Base-by-base conservation (phyloP, 2,329 filamentous ascomycete species). In the Penicillium sp. region DNA sequence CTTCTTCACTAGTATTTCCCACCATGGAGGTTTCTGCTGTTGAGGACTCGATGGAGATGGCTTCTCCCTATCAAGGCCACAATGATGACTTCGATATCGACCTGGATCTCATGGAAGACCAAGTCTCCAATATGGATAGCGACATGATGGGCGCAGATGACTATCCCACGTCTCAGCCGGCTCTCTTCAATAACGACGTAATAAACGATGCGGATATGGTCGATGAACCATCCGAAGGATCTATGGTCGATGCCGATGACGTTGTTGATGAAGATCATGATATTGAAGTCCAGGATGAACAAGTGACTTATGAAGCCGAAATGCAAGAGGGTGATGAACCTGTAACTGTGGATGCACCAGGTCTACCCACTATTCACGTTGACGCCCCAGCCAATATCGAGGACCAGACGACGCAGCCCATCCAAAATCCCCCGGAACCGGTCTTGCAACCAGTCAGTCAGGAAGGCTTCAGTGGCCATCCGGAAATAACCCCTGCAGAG, bases 51-150 rank as follows among this genome's bases (percentile, higher is more conserved):
- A 71, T 72, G 67, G 69, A 72, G 50, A 67, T 72, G 67, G 63
- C 64, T 9, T 68, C 66, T 32, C 67, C 67, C 26, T 68, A 68
- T 34, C 60, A 69, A 24, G 66, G 65, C 3, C 65, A 68, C 44
- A 70, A 71, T 40, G 77, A 79, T 56, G 73, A 73, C 70, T 83
- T 59, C 70, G 77, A 58, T 71, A 80, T 84, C 50, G 80, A 84
- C 54, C 72, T 84, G 50, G 79, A 81, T 54, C 62, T 76, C 49
- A 67, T 71, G 58, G 64, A 83, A 49, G 77, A 81, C 55, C 76
- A 81, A 54, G 72, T 74, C 47, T 79, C 81, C 43, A 70, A 80
- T 40, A 75, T 80, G 55, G 81, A 84, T 54, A 68, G 70, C 45
- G 65, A 67, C 36, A 66, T 70, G 61, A 69, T 68, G 47, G 68